Conservation (phyloP, 1,139 yeast genomes). For the Keqinozyma sinolaborantium region DNA sequence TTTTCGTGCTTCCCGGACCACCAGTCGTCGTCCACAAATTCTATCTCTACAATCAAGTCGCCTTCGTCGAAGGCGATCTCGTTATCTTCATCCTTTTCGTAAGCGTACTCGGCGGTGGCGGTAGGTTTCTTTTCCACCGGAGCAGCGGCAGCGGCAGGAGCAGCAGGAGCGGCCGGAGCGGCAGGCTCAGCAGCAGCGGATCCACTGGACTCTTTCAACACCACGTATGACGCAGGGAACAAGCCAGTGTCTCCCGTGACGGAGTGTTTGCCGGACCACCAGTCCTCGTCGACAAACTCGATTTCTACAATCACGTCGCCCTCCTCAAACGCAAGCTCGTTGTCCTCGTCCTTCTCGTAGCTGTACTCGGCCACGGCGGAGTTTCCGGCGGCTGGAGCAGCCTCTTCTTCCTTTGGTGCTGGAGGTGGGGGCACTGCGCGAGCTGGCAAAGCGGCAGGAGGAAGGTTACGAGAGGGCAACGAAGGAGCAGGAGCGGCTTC, state of each 20-base stretch:
- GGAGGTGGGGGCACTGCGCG: constrained; percentile 21
- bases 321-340: constrained; percentile 63
- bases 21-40: constrained; percentile 94
- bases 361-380: constrained; percentile 65
- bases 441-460: constrained; percentile 16
- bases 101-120: constrained; percentile 81
- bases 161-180: constrained; percentile 17
- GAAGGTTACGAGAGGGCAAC: constrained; percentile 14
- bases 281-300: constrained; percentile 69
- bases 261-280: constrained; percentile 77
- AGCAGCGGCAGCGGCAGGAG: constrained; percentile 17
- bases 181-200: constrained; percentile 11
- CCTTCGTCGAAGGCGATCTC: constrained; percentile 84
- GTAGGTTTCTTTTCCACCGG: constrained; percentile 34
- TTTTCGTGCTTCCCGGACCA: constrained; percentile 76
- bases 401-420: constrained; percentile 10
- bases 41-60: constrained; percentile 75
- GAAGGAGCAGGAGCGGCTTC: constrained; percentile 11
- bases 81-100: constrained; percentile 87
- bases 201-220: constrained; percentile 25
- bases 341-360: constrained; percentile 71
- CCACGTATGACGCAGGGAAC: constrained; percentile 73
- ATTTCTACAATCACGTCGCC: constrained; percentile 65
- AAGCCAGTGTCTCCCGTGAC: constrained; percentile 60
- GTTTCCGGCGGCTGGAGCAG: constrained; percentile 17